Conservation (phyloP, 257 asterid genomes). For the Solanum tarapatanum region DNA sequence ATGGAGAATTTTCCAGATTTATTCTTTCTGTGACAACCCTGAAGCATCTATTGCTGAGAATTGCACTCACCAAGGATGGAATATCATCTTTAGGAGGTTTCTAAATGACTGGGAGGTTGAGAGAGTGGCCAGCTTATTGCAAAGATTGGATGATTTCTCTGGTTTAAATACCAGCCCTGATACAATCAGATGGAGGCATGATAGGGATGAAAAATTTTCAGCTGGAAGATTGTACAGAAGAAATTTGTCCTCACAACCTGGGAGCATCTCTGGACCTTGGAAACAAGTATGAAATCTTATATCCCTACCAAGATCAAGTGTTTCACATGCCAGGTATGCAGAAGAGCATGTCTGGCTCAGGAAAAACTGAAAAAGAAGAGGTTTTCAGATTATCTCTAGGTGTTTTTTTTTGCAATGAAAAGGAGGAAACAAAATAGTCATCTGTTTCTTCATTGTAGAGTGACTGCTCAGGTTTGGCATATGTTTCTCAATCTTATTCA, state of each 20-base stretch:
- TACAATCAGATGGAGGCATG: not conserved
- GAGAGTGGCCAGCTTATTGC: not conserved
- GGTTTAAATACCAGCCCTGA: not conserved
- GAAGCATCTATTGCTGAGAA: not conserved
- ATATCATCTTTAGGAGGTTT: not conserved
- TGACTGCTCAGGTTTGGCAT: not conserved
- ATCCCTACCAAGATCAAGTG: not conserved
- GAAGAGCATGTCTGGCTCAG: not conserved
- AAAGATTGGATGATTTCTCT: not conserved
- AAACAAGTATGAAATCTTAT: not conserved
- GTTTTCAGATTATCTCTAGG: not conserved
- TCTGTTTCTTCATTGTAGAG: not conserved
- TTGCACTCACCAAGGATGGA: not conserved
- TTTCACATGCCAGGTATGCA: not conserved
- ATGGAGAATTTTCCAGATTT: not conserved
- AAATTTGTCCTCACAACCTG: not conserved
- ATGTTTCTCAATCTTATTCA: not conserved
- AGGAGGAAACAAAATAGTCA: not conserved
- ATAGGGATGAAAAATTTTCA: not conserved
- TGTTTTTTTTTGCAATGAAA: not conserved
- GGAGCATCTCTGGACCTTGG: not conserved
- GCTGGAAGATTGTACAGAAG: not conserved
- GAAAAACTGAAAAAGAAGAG: not conserved
- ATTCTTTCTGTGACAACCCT: not conserved
- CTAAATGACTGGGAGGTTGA: not conserved